Conservation (phyloP, 805 yeast species). For the Saccharomycopsis synnaedendra region DNA sequence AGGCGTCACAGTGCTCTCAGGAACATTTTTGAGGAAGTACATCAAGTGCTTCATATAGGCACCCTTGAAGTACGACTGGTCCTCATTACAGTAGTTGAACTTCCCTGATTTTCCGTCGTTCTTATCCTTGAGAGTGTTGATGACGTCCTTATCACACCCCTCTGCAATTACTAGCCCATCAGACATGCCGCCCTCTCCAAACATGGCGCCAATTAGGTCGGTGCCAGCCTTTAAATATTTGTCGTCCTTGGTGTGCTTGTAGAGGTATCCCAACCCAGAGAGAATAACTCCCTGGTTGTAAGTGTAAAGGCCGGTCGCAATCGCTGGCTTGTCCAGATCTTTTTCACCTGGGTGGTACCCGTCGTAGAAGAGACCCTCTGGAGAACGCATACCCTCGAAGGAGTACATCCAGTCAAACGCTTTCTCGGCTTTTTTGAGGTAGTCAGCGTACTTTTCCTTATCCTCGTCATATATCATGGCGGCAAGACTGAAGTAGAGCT, state of each 20-base stretch:
- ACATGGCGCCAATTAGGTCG: neutral
- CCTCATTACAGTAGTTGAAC: neutral
- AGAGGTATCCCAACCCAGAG: neutral
- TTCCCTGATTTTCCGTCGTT: neutral
- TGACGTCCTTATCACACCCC: neutral
- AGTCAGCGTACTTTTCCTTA: neutral
- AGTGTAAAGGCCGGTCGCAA: neutral
- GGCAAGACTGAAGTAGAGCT: neutral
- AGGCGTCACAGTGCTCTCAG: neutral
- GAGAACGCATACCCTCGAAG: neutral
- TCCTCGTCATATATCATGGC: neutral
- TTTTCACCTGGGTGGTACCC: neutral
- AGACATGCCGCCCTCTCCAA: neutral
- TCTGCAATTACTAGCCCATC: neutral
- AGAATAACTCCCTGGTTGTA: slow-evolving; percentile 1
- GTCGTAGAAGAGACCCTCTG: neutral
- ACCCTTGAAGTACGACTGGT: slow-evolving; percentile 3
- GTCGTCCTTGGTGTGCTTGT: neutral
- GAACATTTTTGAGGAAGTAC: neutral
- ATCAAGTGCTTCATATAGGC: neutral
- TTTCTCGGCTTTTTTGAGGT: neutral
- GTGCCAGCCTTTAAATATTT: neutral
- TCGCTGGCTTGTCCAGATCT: neutral
- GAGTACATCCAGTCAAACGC: slow-evolving; percentile 1
- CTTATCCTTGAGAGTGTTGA: neutral